phyloP scores from a whole-genome alignment of 331 rosid species.

The Stylosanthes scabra region DNA sequence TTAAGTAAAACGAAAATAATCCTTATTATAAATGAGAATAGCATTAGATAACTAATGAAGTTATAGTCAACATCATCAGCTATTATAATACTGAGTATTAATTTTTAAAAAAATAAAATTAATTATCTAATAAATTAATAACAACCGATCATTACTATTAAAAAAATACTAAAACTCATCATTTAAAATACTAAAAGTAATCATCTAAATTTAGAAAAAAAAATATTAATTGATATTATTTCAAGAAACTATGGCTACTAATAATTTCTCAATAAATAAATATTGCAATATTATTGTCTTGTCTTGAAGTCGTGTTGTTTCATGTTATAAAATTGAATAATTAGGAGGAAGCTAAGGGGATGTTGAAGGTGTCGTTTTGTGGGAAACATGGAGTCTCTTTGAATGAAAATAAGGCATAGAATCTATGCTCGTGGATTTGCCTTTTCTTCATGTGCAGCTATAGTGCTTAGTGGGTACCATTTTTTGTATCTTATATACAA shows the following conservation, averaged over 20 bases:
- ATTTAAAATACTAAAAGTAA: too few species aligned
- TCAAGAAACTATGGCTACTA: too few species aligned
- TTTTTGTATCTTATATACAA: slow-evolving; percentile 19
- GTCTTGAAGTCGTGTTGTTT: slow-evolving; percentile 36
- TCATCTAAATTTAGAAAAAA: too few species aligned
- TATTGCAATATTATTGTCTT: slow-evolving; percentile 30
- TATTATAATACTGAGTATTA: too few species aligned
- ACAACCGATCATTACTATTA: too few species aligned
- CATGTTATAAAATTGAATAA: slow-evolving; percentile 16
- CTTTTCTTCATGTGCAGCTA: slow-evolving; percentile 57
- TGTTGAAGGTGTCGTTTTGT: slow-evolving; percentile 42
- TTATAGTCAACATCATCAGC: too few species aligned
- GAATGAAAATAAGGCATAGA: slow-evolving; percentile 27
- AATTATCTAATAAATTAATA: too few species aligned
- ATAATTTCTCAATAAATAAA: too few species aligned
- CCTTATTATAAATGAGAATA: slow-evolving; percentile 13
- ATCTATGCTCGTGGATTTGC: slow-evolving; percentile 49
- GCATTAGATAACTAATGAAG: too few species aligned
- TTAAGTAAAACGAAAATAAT: slow-evolving; percentile 43
- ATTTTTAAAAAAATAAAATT: too few species aligned
- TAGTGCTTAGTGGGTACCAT: slow-evolving; percentile 43
- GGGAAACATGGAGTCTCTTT: slow-evolving; percentile 34
- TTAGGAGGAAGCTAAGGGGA: slow-evolving; percentile 1
- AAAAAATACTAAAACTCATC: too few species aligned
- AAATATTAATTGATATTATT: too few species aligned